Base-by-base conservation (phyloP, 2,329 filamentous ascomycete genomes). In the Talaromyces sp. region DNA sequence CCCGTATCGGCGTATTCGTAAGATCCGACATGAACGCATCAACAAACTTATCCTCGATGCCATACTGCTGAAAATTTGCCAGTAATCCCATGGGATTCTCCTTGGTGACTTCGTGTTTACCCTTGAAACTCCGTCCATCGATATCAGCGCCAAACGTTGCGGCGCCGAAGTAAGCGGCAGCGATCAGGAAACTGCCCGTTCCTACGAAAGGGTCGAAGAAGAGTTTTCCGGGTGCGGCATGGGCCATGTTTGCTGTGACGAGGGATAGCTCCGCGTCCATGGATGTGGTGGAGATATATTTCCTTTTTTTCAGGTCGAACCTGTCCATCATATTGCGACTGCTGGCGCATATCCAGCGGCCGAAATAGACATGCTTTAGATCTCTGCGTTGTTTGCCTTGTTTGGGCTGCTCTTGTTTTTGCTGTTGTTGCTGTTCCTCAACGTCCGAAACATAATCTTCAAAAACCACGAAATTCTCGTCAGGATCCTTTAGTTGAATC, bases 121-220 rank as follows among this genome's bases (percentile, higher is more conserved):
- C 94, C 51, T 93, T 85, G 61, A 98, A 92, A 70, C 90, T 93
- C 17, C 95, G 86, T 1, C 93, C 93, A 75, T 99, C 95, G 66
- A 99, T 97, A 77, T 99, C 95, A 71, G 91, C 94, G 5, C 95
- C 95, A 74, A 92, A 89, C 0, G 89, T 88, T 15, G 91, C 76
- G 1, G 93, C 92, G 1, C 95, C 95, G 72, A 96, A 97, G 77
- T 97, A 90, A 1, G 93, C 91, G 71, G 91, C 94, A 0, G 95
- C 92, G 27, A 99, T 82, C 0, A 92, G 91, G 73, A 99, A 98
- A 63, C 92, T 94, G 5, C 94, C 95, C 0, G 95, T 98, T 4
- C 95, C 95, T 66, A 95, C 93, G 74, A 99, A 99, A 0, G 95
- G 95, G 71, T 99, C 95, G 73, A 94, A 97, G 72, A 96, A 91